Evolutionary conservation across 345 rosid genomes (phyloP).

Genomic region (Camelina laxa): DNA sequence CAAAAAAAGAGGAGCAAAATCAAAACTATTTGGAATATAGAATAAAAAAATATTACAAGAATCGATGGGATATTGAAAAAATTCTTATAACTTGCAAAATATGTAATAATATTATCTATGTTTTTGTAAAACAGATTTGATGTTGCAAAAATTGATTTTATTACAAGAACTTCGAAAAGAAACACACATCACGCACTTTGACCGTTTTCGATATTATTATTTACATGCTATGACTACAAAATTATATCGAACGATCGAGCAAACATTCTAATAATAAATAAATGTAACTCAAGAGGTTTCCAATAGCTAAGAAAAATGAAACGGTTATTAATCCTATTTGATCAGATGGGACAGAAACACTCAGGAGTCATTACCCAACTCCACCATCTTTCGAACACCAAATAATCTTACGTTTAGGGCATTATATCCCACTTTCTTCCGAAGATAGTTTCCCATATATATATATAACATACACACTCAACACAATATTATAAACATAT

Average conservation of each 20-base stretch:
- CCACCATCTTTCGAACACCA: neutral
- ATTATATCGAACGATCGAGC: neutral
- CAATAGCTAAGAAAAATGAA: neutral
- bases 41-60: neutral
- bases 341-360: constrained; percentile 19
- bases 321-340: neutral
- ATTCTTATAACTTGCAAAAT: neutral
- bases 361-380: neutral
- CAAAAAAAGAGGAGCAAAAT: neutral
- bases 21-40: neutral
- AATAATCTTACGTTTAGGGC: neutral
- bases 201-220: neutral
- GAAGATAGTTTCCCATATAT: neutral
- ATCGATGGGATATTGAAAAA: neutral
- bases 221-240: neutral
- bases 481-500: neutral
- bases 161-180: too few species aligned
- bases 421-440: neutral
- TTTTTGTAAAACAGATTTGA: too few species aligned
- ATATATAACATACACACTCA: neutral
- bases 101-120: neutral
- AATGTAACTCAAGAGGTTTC: neutral
- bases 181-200: too few species aligned
- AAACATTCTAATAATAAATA: neutral
- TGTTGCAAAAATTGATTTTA: too few species aligned